Conservation (phyloP, 441 rosid genomes). For the Erysimum pusillum region DNA sequence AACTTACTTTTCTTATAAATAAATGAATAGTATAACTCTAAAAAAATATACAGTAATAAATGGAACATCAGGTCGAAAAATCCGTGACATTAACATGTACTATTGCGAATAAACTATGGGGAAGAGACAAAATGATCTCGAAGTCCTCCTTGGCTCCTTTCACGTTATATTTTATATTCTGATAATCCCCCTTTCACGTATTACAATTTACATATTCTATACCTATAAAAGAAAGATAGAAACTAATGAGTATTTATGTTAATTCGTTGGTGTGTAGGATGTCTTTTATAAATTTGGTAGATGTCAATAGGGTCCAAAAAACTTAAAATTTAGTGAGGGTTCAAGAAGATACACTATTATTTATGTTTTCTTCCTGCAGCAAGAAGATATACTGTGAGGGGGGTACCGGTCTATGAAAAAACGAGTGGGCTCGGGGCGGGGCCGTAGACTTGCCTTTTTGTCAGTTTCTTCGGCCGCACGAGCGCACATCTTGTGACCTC, state of each 20-base stretch:
- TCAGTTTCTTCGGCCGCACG: slow-evolving; percentile 47
- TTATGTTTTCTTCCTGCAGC: too few relatives aligned
- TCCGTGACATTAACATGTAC: slow-evolving; percentile 13
- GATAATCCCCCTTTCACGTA: slow-evolving; percentile 23
- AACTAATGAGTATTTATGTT: too few relatives aligned
- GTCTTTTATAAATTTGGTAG: slow-evolving; percentile 21
- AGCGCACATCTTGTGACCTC: slow-evolving; percentile 40
- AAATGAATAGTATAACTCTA: too few relatives aligned
- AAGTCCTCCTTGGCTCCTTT: slow-evolving; percentile 13
- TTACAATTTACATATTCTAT: neutral
- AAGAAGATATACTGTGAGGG: neutral
- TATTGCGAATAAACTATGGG: neutral
- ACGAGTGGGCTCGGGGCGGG: slow-evolving; percentile 30
- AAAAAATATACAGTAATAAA: neutral
- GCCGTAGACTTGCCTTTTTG: slow-evolving; percentile 34
- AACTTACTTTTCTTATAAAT: too few relatives aligned
- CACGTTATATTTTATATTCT: too few relatives aligned
- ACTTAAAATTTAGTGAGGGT: slow-evolving; percentile 15
- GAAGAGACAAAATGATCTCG: slow-evolving; percentile 26
- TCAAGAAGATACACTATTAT: neutral
- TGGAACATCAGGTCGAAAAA: slow-evolving; percentile 14
- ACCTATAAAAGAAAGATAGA: too few relatives aligned
- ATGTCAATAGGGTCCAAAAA: neutral
- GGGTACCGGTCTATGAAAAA: neutral
- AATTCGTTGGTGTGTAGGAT: neutral